Conservation (phyloP, 495 filamentous ascomycete species). For the Aspergillus sclerotiicarbonarius region DNA sequence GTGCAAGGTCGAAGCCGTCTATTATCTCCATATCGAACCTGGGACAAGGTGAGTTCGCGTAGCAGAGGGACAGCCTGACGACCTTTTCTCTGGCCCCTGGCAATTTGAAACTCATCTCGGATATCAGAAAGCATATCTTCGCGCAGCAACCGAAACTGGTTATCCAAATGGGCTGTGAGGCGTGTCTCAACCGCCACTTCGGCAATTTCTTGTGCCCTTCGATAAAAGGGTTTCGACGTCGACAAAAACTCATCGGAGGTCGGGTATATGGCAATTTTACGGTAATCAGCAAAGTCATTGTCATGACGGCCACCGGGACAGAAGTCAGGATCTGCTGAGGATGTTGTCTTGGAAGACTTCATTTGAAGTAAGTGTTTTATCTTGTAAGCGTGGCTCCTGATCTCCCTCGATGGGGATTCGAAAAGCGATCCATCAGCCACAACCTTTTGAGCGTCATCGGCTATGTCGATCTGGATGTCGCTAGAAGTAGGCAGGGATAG, state of each 20-base stretch:
- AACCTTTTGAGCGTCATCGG: too few species aligned
- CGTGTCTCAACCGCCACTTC: conserved; percentile 32
- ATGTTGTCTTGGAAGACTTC: conserved; percentile 14
- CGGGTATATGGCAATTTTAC: conserved; percentile 62
- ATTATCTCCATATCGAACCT: conserved; percentile 27
- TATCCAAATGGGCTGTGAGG: conserved; percentile 59
- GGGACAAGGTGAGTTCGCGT: conserved; percentile 25
- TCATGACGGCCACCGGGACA: conserved; percentile 73
- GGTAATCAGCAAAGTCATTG: conserved; percentile 66
- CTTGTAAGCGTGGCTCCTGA: conserved; percentile 23
- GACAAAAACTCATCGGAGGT: conserved; percentile 66
- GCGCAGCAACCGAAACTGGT: conserved; percentile 73
- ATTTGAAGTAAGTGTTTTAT: conserved; percentile 42
- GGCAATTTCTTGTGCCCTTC: conserved; percentile 39
- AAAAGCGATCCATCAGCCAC: too few species aligned
- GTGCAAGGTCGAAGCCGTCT: conserved; percentile 36
- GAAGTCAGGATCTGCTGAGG: conserved; percentile 8
- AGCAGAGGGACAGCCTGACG: conserved; percentile 27
- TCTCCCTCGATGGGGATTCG: too few species aligned
- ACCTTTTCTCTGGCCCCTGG: conserved; percentile 41
- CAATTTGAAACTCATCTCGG: conserved; percentile 56
- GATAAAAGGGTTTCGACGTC: conserved; percentile 57
- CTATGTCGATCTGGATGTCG: too few species aligned
- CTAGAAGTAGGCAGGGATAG: too few species aligned
- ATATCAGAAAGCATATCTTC: conserved; percentile 73